Evolutionary conservation across 2,329 filamentous ascomycete genomes (phyloP), one percentile per base, ranked within the genome.

Genomic region (Fusarium compactum): DNA sequence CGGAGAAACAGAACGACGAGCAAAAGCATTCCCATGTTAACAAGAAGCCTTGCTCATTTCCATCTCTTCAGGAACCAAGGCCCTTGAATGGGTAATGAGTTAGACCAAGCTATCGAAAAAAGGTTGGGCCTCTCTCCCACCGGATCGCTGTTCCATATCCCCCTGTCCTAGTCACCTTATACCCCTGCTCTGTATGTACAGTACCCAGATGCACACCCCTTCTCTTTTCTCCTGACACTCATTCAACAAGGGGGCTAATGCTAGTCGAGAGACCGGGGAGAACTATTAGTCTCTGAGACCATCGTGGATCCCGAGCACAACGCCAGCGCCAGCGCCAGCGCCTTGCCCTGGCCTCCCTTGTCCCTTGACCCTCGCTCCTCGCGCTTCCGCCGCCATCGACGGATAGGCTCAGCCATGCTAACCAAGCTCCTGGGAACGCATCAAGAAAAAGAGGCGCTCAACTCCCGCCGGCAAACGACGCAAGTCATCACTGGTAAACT

Each of bases 381-480:
- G 66, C 72, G 66, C 64, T 76, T 76, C 76, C 74, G 75, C 71
- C 71, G 74, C 76, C 76, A 78, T 77, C 59, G 58, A 75, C 76
- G 76, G 76, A 77, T 77, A 77, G 70, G 74, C 69, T 76, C 75
- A 78, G 76, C 76, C 75, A 78, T 77, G 74, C 74, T 74, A 76
- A 77, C 76, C 76, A 75, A 78, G 54, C 61, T 68, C 66, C 65
- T 76, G 76, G 76, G 74, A 74, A 75, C 75, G 62, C 73, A 69
- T 72, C 65, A 44, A 70, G 62, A 56, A 70, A 65, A 72, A 51
- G 74, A 75, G 75, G 74, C 73, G 72, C 73, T 69, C 65, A 65
- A 73, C 68, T 74, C 72, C 71, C 71, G 64, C 61, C 73, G 25
- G 65, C 55, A 56, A 41, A 59, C 57, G 57, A 73, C 65, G 62